Percentiles rank a stretch among this genome's conserved stretches.
phyloP scores from a whole-genome alignment of 768 basidiomycete genomes.

The Suillus americanus region DNA sequence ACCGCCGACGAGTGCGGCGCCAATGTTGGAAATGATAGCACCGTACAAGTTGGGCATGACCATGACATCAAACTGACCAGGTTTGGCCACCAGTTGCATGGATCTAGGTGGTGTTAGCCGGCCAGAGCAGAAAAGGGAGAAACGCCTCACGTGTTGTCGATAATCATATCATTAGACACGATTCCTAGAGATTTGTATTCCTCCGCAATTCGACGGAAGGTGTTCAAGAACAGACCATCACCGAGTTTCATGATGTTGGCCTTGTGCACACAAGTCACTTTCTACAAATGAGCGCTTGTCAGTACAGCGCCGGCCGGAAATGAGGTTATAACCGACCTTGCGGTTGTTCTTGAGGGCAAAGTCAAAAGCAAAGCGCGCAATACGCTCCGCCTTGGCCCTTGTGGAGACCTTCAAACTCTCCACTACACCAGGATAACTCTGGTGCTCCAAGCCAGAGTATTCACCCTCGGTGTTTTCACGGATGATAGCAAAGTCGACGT shows the following conservation, averaged over 20 bases:
- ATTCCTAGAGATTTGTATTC: constrained; percentile 95
- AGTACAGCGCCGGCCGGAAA: constrained; percentile 3
- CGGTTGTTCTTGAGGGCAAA: constrained; percentile 98
- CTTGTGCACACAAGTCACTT: constrained; percentile 99
- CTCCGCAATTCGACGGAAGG: constrained; percentile 94
- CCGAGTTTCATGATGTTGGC: constrained; percentile 99
- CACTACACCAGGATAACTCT: constrained; percentile 97
- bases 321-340: constrained; percentile 57
- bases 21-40: constrained; percentile 97
- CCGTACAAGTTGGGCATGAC: constrained; percentile 99
- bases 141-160: constrained; percentile 86
- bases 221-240: constrained; percentile 98
- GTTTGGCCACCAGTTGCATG: constrained; percentile 98
- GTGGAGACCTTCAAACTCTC: constrained; percentile 98
- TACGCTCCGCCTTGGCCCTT: constrained; percentile 92
- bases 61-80: constrained; percentile 98
- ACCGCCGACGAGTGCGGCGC: constrained; percentile 96
- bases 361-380: constrained; percentile 96
- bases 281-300: constrained; percentile 45
- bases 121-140: neutral
- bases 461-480: constrained; percentile 99
- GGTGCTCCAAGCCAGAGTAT: constrained; percentile 98
- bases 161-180: constrained; percentile 96
- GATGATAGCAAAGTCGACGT: constrained; percentile 99
- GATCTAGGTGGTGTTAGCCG: constrained; percentile 49